Evolutionary conservation across 177 flowering plant species (phyloP), one percentile per base, ranked within the genome.

Genomic region (Telopea speciosissima): DNA sequence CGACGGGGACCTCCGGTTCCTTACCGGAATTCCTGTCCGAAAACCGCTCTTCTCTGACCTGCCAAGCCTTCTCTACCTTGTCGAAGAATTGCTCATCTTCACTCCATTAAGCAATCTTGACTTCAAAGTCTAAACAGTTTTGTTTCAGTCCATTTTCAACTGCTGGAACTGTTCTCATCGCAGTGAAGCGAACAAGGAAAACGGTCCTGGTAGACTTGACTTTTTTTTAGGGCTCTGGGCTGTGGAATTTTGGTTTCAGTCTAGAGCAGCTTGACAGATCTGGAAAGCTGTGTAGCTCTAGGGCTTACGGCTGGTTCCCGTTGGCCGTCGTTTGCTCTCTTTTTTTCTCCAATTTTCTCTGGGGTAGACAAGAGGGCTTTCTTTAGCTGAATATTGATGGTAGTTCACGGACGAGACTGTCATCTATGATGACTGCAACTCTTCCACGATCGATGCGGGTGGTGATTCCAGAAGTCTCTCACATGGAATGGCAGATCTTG

Each of bases 401-500:
- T 73, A 68, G 72, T 79, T 71, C 65, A 72, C 67, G 74, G 78
- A 69, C 69, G 69, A 70, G 67, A 73, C 42, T 66, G 81, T 73
- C 62, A 85, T 82, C 74, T 85, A 91, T 83, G 90, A 85, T 89
- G 97, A 90, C 79, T 81, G 85, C 88, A 78, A 78, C 73, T 73
- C 74, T 73, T 70, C 68, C 68, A 81, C 68, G 84, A 83, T 86
- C 85, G 85, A 75, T 87, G 89, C 79, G 87, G 91, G 88, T 74
- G 89, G 91, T 79, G 87, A 82, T 73, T 81, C 36, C 64, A 82
- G 78, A 73, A 84, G 81, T 76, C 68, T 83, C 64, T 87, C 95
- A 86, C 93, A 91, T 91, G 96, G 98, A 93, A 93, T 93, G 98
- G 98, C 97, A 90, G 98, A 93, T 91, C 97, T 88, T 88, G 89